These are phyloP conservation scores for Hymenoscyphus infarciens DNA, from an alignment of 2,329 filamentous ascomycete genomes.

Conservation along the genomic window DNA sequence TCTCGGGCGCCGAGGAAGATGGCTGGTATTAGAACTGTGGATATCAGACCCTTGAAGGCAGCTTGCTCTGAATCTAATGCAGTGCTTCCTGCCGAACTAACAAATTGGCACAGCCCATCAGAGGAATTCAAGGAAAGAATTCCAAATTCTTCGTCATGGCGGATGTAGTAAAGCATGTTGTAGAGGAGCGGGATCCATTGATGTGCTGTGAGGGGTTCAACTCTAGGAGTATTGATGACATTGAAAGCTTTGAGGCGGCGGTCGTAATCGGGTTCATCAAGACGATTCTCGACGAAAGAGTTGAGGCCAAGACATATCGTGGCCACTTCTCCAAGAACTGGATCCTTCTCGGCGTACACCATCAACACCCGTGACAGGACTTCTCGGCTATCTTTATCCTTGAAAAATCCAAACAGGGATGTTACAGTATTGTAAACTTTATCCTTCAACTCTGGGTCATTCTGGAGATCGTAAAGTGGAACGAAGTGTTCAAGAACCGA, in stretches of 20 bases:
- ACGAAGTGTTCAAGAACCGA: conserved; percentile 79
- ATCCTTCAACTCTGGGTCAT: conserved; percentile 55
- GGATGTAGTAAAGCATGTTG: conserved; percentile 85
- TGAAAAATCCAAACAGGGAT: conserved; percentile 86
- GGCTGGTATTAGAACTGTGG: conserved; percentile 65
- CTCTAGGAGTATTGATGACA: conserved; percentile 61
- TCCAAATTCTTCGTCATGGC: conserved; percentile 81
- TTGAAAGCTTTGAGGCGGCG: conserved; percentile 74
- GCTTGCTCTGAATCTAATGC: conserved; percentile 40
- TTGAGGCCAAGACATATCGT: conserved; percentile 76
- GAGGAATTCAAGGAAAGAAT: conserved; percentile 78
- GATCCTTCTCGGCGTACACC: conserved; percentile 64
- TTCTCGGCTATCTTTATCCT: conserved; percentile 71
- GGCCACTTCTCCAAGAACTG: conserved; percentile 59
- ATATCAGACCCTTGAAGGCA: conserved; percentile 57
- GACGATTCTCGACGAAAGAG: conserved; percentile 64
- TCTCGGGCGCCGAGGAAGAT: conserved; percentile 75
- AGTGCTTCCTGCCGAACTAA: conserved; percentile 57
- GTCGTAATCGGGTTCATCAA: conserved; percentile 89
- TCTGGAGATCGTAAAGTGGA: conserved; percentile 55
- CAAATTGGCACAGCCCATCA: conserved; percentile 73
- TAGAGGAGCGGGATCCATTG: conserved; percentile 88
- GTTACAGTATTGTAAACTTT: conserved; percentile 72
- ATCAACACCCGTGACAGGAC: conserved; percentile 70
- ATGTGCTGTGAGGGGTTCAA: conserved; percentile 55